These are phyloP conservation scores for Thalia dealbata DNA, from an alignment of 176 grass and related monocot species.

Conservation along the genomic window DNA sequence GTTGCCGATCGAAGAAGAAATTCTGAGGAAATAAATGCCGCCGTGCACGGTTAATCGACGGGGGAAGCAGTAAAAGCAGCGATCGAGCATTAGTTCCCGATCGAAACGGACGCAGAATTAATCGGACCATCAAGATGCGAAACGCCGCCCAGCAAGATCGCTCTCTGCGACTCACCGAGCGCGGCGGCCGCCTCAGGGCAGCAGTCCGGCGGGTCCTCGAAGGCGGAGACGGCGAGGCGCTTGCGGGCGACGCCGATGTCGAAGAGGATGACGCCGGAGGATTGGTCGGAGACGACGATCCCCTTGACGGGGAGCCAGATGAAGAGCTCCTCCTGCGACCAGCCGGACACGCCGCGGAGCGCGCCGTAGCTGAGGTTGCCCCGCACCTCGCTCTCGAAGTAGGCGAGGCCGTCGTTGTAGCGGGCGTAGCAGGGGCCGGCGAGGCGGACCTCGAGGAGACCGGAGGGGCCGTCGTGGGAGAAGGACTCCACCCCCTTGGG, in stretches of 20 bases:
- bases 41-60: background rate
- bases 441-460: slow-evolving; percentile 54
- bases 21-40: background rate
- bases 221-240: slow-evolving; percentile 63
- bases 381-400: slow-evolving; percentile 52
- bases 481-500: slow-evolving; percentile 51
- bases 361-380: slow-evolving; percentile 82
- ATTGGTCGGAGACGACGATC: slow-evolving; percentile 42
- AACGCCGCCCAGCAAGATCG: slow-evolving; percentile 39
- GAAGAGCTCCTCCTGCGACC: slow-evolving; percentile 87
- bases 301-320: slow-evolving; percentile 95
- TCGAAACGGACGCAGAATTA: slow-evolving; percentile 12
- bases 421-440: slow-evolving; percentile 63
- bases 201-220: slow-evolving; percentile 89
- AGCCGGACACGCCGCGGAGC: slow-evolving; percentile 53
- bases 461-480: slow-evolving; percentile 35
- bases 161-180: background rate
- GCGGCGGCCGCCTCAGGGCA: slow-evolving; percentile 20
- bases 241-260: slow-evolving; percentile 86
- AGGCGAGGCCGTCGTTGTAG: slow-evolving; percentile 49
- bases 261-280: slow-evolving; percentile 68
- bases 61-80: background rate
- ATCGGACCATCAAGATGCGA: slow-evolving; percentile 12
- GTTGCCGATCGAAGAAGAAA: too few relatives aligned
- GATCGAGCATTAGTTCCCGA: background rate